Conservation (phyloP, 305 asterid genomes). For the Fraxinus sp. region DNA sequence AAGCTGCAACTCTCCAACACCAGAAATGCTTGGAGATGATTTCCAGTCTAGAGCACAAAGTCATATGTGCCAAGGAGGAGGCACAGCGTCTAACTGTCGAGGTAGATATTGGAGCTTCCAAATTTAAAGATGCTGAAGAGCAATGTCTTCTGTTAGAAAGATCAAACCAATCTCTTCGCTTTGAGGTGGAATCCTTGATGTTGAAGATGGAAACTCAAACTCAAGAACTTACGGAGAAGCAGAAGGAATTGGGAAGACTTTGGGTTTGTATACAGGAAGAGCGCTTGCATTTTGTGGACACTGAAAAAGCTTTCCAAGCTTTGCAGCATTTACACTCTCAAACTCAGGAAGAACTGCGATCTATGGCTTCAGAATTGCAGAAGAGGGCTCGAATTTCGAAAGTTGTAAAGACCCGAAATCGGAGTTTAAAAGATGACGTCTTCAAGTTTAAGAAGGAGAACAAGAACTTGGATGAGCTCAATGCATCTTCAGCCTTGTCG, state of each 20-base stretch:
- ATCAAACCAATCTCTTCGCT: conserved; percentile 72
- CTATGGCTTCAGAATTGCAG: conserved; percentile 67
- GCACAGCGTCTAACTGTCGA: conserved; percentile 59
- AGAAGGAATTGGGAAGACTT: conserved; percentile 76
- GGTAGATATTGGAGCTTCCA: conserved; percentile 58
- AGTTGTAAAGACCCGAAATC: conserved; percentile 54
- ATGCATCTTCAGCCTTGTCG: conserved; percentile 61
- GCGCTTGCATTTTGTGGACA: conserved; percentile 81
- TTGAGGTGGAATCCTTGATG: conserved; percentile 74
- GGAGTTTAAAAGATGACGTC: conserved; percentile 65
- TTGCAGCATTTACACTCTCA: conserved; percentile 86
- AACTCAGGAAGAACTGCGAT: conserved; percentile 81
- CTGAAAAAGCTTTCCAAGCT: conserved; percentile 93
- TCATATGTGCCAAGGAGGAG: conserved; percentile 62
- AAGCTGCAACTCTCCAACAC: conserved; percentile 56
- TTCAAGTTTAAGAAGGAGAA: conserved; percentile 67
- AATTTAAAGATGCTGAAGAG: conserved; percentile 76
- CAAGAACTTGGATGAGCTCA: conserved; percentile 56
- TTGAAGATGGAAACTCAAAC: conserved; percentile 69
- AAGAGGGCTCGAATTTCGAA: conserved; percentile 58
- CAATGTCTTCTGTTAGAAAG: conserved; percentile 60
- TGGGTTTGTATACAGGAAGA: conserved; percentile 91
- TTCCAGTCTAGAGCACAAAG: conserved; percentile 56
- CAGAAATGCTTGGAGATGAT: conserved; percentile 63
- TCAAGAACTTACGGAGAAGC: conserved; percentile 87